Evolutionary conservation across 2,329 filamentous ascomycete species (phyloP).

Genomic region (Corinectria fuckeliana): DNA sequence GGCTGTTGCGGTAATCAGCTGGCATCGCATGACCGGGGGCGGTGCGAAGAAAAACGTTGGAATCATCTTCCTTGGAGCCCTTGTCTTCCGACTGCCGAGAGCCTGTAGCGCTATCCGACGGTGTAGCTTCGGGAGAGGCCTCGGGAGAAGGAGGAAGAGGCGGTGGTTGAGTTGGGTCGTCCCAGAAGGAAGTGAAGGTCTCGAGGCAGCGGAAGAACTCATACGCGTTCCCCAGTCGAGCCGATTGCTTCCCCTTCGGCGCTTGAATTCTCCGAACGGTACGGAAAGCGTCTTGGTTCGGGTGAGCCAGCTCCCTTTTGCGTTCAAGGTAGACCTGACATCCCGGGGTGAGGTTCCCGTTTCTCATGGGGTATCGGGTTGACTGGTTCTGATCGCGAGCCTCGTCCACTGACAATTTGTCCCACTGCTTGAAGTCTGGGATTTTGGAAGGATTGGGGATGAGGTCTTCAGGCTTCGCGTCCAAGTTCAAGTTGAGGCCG

Average conservation of each 20-base stretch:
- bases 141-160: slow-evolving; percentile 44
- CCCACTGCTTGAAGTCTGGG: slow-evolving; percentile 61
- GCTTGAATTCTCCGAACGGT: slow-evolving; percentile 65
- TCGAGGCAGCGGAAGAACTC: slow-evolving; percentile 71
- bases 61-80: slow-evolving; percentile 19
- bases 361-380: slow-evolving; percentile 57
- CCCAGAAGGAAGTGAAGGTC: slow-evolving; percentile 65
- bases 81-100: slow-evolving; percentile 19
- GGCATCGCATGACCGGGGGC: slow-evolving; percentile 63
- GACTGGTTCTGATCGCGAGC: slow-evolving; percentile 55
- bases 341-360: slow-evolving; percentile 62
- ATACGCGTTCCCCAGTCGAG: slow-evolving; percentile 67
- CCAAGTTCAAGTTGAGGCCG: slow-evolving; percentile 60
- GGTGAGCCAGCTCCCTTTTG: slow-evolving; percentile 60
- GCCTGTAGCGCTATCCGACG: slow-evolving; percentile 12
- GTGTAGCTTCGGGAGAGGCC: slow-evolving; percentile 32
- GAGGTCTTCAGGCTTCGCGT: slow-evolving; percentile 56
- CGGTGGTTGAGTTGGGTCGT: slow-evolving; percentile 58
- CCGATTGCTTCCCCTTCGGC: slow-evolving; percentile 58
- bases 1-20: slow-evolving; percentile 60
- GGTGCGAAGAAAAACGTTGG: slow-evolving; percentile 46
- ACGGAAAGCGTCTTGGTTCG: slow-evolving; percentile 66
- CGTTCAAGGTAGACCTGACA: slow-evolving; percentile 65
- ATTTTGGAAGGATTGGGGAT: slow-evolving; percentile 61
- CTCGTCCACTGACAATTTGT: slow-evolving; percentile 55